These are phyloP conservation scores for Cronartium quercuum DNA, from an alignment of 1,284 basidiomycete genomes.

Conservation along the genomic window DNA sequence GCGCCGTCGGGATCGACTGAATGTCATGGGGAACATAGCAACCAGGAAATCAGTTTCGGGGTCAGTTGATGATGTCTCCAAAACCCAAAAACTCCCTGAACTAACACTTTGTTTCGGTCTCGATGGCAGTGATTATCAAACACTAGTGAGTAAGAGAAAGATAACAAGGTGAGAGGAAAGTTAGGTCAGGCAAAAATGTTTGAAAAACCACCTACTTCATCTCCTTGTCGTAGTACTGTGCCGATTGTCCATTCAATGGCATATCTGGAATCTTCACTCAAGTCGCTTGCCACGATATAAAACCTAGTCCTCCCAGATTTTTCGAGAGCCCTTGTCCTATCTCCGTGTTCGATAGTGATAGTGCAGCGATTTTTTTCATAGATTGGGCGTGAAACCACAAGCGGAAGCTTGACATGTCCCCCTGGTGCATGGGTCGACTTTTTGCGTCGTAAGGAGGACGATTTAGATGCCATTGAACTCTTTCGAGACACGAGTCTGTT, in stretches of 20 bases:
- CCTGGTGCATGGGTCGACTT: not conserved
- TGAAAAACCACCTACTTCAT: conserved; percentile 7
- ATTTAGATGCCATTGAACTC: not conserved
- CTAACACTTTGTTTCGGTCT: conserved; percentile 38
- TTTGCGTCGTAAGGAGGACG: conserved; percentile 1
- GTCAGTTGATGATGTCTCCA: not conserved
- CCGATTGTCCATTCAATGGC: conserved; percentile 39
- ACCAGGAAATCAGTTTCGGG: not conserved
- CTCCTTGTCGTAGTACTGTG: conserved; percentile 32
- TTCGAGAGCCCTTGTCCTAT: conserved; percentile 1
- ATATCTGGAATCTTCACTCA: conserved; percentile 35
- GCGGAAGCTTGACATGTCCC: conserved; percentile 6
- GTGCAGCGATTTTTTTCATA: conserved; percentile 31
- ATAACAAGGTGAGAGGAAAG: too few relatives aligned
- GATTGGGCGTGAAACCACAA: conserved; percentile 28
- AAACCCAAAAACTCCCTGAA: too few relatives aligned
- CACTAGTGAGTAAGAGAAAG: too few relatives aligned
- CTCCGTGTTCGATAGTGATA: conserved; percentile 33
- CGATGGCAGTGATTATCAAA: conserved; percentile 29
- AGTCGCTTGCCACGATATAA: conserved; percentile 34
- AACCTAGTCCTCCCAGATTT: conserved; percentile 15
- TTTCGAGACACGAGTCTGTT: not conserved
- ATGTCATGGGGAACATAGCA: too few relatives aligned
- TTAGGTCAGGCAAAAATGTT: too few relatives aligned
- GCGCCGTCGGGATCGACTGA: conserved; percentile 18